Evolutionary conservation across 129 eudicot genomes (phyloP).

Genomic region (Glebionis coronaria): DNA sequence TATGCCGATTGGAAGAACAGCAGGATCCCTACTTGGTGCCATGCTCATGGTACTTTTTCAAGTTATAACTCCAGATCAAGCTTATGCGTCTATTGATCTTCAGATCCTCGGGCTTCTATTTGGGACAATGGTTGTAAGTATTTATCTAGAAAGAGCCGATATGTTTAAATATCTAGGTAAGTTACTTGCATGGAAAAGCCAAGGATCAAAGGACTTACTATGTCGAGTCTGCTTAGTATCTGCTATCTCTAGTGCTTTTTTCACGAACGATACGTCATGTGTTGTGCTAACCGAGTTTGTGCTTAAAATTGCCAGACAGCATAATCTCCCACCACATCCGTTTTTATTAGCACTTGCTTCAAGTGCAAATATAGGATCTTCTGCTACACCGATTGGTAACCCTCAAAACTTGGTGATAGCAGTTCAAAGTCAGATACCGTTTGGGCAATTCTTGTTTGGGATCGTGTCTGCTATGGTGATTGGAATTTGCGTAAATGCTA

Average conservation of each 20-base stretch:
- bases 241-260: slow-evolving; percentile 81
- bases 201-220: slow-evolving; percentile 77
- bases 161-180: slow-evolving; percentile 82
- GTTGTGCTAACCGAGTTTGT: slow-evolving; percentile 94
- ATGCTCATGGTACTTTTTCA: slow-evolving; percentile 86
- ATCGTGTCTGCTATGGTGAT: slow-evolving; percentile 66
- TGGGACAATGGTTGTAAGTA: slow-evolving; percentile 97
- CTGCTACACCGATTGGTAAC: slow-evolving; percentile 96
- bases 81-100: slow-evolving; percentile 89
- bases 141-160: slow-evolving; percentile 90
- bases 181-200: slow-evolving; percentile 61
- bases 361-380: slow-evolving; percentile 90
- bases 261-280: slow-evolving; percentile 87
- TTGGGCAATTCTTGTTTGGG: slow-evolving; percentile 68
- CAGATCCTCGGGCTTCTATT: slow-evolving; percentile 85
- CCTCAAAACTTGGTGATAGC: slow-evolving; percentile 94
- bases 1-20: slow-evolving; percentile 84
- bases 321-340: slow-evolving; percentile 92
- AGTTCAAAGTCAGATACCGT: slow-evolving; percentile 70
- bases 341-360: slow-evolving; percentile 85
- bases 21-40: slow-evolving; percentile 93
- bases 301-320: slow-evolving; percentile 83
- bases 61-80: slow-evolving; percentile 82
- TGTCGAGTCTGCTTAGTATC: slow-evolving; percentile 77
- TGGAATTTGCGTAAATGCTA: slow-evolving; percentile 63